Conservation (phyloP, 2,329 filamentous ascomycete genomes). For the Talaromyces albobiverticillius region DNA sequence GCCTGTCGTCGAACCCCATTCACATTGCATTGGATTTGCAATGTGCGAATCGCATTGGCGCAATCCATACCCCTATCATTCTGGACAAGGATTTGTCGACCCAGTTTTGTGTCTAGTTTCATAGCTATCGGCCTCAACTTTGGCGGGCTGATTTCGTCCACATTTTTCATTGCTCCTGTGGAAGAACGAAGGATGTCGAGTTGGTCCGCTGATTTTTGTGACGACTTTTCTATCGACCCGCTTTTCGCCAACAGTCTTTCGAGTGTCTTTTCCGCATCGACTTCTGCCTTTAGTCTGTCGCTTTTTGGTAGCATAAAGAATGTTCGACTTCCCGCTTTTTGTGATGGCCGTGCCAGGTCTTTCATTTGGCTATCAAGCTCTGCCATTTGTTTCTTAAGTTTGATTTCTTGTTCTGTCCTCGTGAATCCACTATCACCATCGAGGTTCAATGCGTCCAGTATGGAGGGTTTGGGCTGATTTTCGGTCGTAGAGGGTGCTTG, state of each 20-base stretch:
- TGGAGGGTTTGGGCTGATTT: not conserved
- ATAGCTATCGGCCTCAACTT: slow-evolving; percentile 7
- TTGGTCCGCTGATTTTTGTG: no score
- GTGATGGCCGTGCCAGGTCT: not conserved
- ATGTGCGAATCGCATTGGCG: slow-evolving; percentile 24
- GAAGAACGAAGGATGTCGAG: not conserved
- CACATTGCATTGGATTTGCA: slow-evolving; percentile 24
- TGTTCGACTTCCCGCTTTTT: no score
- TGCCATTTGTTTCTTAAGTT: not conserved
- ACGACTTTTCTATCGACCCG: not conserved
- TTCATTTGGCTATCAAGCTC: not conserved
- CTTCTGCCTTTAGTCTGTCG: not conserved
- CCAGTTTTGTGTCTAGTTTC: slow-evolving; percentile 36
- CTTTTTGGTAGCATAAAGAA: not conserved
- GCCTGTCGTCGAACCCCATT: slow-evolving; percentile 35
- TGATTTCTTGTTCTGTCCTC: not conserved
- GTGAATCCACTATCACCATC: not conserved
- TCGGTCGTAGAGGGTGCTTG: not conserved
- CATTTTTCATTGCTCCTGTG: not conserved
- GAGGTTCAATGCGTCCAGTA: slow-evolving; percentile 2
- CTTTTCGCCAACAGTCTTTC: not conserved
- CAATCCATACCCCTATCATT: slow-evolving; percentile 32
- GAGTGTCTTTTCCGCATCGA: not conserved
- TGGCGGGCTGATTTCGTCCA: not conserved
- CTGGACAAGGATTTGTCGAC: slow-evolving; percentile 34